A percentile compares a stretch with the other conserved stretches of the same genome.
phyloP scores from a whole-genome alignment of 2,329 filamentous ascomycete genomes.

The Sarocladium brachiariae region DNA sequence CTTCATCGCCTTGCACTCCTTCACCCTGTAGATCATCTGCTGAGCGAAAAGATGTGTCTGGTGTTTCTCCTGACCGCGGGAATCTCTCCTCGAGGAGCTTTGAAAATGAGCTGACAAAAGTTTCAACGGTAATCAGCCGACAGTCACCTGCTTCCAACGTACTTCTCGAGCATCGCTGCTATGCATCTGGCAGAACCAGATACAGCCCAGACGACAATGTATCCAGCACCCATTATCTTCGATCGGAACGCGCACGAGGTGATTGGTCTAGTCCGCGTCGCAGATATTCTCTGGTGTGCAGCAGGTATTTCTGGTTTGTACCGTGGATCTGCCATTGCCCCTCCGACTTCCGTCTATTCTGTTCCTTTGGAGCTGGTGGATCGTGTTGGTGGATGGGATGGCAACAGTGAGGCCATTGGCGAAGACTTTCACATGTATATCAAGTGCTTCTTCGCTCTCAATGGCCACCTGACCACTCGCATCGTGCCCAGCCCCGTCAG shows the following conservation, averaged over 20 bases:
- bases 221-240: conserved; percentile 65
- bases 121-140: conserved; percentile 43
- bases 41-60: no score
- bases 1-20: no score
- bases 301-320: conserved; percentile 66
- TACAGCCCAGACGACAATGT: conserved; percentile 55
- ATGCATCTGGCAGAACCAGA: conserved; percentile 56
- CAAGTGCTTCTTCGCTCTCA: conserved; percentile 70
- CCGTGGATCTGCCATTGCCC: conserved; percentile 54
- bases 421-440: conserved; percentile 74
- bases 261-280: conserved; percentile 61
- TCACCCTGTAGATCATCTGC: no score
- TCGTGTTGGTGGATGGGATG: conserved; percentile 66
- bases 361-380: conserved; percentile 60
- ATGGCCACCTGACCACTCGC: conserved; percentile 58
- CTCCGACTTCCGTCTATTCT: conserved; percentile 69
- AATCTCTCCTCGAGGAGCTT: no score
- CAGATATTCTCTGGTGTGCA: conserved; percentile 65
- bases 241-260: conserved; percentile 66
- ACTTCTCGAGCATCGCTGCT: conserved; percentile 57
- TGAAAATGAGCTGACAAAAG: conserved; percentile 6
- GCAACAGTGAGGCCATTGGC: conserved; percentile 63
- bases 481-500: conserved; percentile 63
- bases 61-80: no score
- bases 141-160: conserved; percentile 62